A percentile compares a stretch with the other conserved stretches of the same genome.
These are phyloP conservation scores for Penicillium mononematosum DNA, from an alignment of 495 filamentous ascomycete species.

Conservation along the genomic window DNA sequence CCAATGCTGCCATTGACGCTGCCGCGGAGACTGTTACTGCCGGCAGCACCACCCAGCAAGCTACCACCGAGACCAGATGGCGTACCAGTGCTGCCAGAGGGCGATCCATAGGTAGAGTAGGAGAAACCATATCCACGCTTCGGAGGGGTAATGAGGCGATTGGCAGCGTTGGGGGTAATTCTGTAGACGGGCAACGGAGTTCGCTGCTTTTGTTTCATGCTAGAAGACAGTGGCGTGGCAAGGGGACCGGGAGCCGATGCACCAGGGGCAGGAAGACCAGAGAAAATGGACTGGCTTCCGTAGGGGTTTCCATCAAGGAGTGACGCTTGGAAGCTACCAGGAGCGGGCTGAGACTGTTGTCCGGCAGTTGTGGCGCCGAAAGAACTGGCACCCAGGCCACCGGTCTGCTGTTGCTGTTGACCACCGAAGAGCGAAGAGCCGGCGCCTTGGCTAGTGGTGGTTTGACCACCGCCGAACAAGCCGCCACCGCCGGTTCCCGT, in stretches of 20 bases:
- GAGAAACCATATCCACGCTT: constrained; percentile 82
- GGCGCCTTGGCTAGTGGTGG: constrained; percentile 35
- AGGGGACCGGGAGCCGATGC: constrained; percentile 73
- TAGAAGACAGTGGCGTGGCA: constrained; percentile 79
- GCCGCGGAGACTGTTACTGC: constrained; percentile 43
- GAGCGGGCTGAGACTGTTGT: constrained; percentile 48
- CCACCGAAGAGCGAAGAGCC: constrained; percentile 61
- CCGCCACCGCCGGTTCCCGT: constrained; percentile 37
- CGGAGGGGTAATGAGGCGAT: constrained; percentile 76
- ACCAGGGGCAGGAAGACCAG: constrained; percentile 61
- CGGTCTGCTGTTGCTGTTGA: constrained; percentile 60
- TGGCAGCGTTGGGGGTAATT: constrained; percentile 75
- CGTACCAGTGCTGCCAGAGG: constrained; percentile 69
- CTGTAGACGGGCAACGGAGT: constrained; percentile 83
- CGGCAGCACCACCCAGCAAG: constrained; percentile 50
- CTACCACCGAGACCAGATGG: constrained; percentile 64
- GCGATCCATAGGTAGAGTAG: constrained; percentile 84
- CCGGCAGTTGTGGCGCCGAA: constrained; percentile 60
- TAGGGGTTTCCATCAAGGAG: constrained; percentile 77
- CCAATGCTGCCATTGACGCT: constrained; percentile 56
- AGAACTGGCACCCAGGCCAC: constrained; percentile 51
- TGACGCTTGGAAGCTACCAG: constrained; percentile 70
- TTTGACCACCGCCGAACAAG: constrained; percentile 46
- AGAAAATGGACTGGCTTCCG: constrained; percentile 77
- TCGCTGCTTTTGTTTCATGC: constrained; percentile 67